Base-by-base conservation (phyloP, 179 eudicot species). In the Patellifolia procumbens region DNA sequence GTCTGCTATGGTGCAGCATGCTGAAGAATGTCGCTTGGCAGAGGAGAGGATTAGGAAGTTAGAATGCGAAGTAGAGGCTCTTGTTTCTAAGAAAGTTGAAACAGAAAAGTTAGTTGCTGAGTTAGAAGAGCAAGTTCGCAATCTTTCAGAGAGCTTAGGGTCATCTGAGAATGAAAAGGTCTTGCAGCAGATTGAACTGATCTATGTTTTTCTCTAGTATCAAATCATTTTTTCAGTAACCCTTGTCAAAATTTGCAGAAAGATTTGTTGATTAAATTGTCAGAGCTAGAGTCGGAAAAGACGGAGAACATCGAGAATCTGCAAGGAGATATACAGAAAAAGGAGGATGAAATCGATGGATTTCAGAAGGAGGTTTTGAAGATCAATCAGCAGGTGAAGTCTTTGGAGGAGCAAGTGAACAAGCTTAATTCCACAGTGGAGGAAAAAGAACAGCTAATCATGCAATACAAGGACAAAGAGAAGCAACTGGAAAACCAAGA, bases 1-100 rank as follows among this genome's bases (percentile, higher is more conserved):
- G 82, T 86, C 87, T 82, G 74, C 85, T 42, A 86, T 89, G 90
- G 92, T 87, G 76, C 96, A 93, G 86, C 99, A 96, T 82, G 94
- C 91, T 74, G 98, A 93, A 70, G 97, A 90, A 82, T 89, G 93
- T 74, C 91, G 82, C 58, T 76, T 88, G 83, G 84, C 92, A 75
- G 98, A 96, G 87, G 94, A 89, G 79, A 90, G 78, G 83, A 86
- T 90, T 59, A 77, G 82, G 63, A 86, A 73, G 58, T 80, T 96
- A 79, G 90, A 90, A 77, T 85, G 89, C 82, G 94, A 96, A 85
- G 81, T 63, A 67, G 89, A 87, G 76, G 81, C 71, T 77, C 89
- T 88, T 84, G 80, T 82, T 82, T 79, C 87, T 46, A 82, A 79
- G 82, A 92, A 88, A 81, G 78, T 66, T 68, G 91, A 89, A 71